Percentiles rank a stretch among this genome's conserved stretches.
Evolutionary conservation across 306 rosid species (phyloP).

Genomic region (Delonix regia): DNA sequence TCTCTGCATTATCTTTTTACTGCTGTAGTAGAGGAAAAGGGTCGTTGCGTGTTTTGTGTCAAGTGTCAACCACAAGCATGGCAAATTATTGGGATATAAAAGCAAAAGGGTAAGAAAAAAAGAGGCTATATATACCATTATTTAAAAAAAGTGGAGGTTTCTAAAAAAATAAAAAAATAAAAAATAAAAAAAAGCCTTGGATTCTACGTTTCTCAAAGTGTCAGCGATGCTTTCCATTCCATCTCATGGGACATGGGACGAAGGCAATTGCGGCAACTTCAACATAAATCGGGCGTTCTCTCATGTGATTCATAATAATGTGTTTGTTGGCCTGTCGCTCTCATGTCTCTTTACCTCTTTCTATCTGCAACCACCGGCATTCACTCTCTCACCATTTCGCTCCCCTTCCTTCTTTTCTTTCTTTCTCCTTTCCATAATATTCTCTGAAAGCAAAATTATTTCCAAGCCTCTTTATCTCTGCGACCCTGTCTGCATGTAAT

Average conservation of each 20-base stretch:
- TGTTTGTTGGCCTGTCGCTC: slow-evolving; percentile 59
- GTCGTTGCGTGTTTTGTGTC: slow-evolving; percentile 31
- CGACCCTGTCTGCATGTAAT: not conserved
- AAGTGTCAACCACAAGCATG: slow-evolving; percentile 44
- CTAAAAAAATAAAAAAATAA: not conserved
- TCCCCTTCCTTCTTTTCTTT: no score
- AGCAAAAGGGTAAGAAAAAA: slow-evolving; percentile 30
- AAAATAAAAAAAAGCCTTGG: slow-evolving; percentile 47
- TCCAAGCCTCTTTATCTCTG: not conserved
- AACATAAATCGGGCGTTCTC: not conserved
- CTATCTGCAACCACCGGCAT: not conserved
- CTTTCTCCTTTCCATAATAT: not conserved
- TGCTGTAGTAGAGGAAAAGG: slow-evolving; percentile 14
- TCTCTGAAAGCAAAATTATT: not conserved
- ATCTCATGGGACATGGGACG: not conserved
- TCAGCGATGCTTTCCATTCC: not conserved
- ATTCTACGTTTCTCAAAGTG: slow-evolving; percentile 48
- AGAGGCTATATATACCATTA: not conserved
- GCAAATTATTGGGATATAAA: slow-evolving; percentile 33
- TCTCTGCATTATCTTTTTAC: slow-evolving; percentile 1
- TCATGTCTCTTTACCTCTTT: slow-evolving; percentile 34
- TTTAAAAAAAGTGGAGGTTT: slow-evolving; percentile 36
- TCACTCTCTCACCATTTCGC: not conserved
- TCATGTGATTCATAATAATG: slow-evolving; percentile 69
- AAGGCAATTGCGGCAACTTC: not conserved